Base-by-base conservation (phyloP, 1,284 basidiomycete species). In the Sanguinoderma infundibulare region DNA sequence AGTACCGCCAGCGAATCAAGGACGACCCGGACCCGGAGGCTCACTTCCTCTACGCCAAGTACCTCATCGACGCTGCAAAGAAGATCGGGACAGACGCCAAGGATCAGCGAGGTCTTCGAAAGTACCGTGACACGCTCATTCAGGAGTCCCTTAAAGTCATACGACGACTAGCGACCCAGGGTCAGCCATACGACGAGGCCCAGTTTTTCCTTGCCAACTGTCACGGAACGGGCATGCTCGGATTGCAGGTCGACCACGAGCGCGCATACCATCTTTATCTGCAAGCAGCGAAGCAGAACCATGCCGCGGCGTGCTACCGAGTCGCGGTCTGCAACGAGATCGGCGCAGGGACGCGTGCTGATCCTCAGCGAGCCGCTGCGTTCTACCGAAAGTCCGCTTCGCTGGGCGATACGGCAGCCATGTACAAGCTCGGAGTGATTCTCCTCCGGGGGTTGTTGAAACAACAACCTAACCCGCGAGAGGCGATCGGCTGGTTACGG, bases 321-420 rank as follows among this genome's bases (percentile, higher is more conserved):
- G 96, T 98, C 34, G 98, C 96, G 3, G 97, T 99, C 5, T 99
- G 98, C 77, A 98, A 98, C 77, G 98, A 99, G 77, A 94, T 99
- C 60, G 98, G 98, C n/a, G 96, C 96, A 1, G 98, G 98, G n/a
- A 99, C 98, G 1, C 85, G 91, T 66, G 85, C 90, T 62, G 97
- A 99, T 72, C 89, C 90, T 2, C 83, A 89, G 32, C 87, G 96
- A 36, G 97, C 97, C 3, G 90, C 96, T 46, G 89, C 96, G 15
- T 98, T 99, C 76, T 99, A 98, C 78, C 89, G 96, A 64, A 98
- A 99, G 78, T 94, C 98, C 1, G 95, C 95, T 2, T 95, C 95
- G 0, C 79, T 99, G 34, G 96, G 96, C 35, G 98, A 99, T 75
- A 98, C 96, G 0, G 90, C 97, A 42, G 98, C 96, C 2, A 99